Conservation (phyloP, 305 asterid genomes). For the Fraxinus albicans region DNA sequence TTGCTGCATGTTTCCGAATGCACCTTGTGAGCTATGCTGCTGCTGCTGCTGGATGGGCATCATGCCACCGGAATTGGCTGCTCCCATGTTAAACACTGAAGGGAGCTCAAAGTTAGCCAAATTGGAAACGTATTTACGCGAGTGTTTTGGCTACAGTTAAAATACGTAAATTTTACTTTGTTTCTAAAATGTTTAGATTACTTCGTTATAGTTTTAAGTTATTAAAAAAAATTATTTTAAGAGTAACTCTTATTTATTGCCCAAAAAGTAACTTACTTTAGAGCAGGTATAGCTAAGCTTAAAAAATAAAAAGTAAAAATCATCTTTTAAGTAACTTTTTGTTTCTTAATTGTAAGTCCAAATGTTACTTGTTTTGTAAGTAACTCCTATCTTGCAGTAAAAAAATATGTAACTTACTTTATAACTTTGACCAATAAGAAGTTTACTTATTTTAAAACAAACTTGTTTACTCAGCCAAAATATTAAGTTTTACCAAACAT, state of each 20-base stretch:
- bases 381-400: neutral
- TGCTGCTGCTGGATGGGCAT: conserved; percentile 53
- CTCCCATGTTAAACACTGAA: conserved; percentile 87
- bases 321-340: neutral
- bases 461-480: neutral
- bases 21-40: conserved; percentile 40
- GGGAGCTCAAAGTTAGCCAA: conserved; percentile 4
- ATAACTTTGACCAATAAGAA: neutral
- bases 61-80: conserved; percentile 64
- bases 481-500: neutral
- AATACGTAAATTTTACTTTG: neutral
- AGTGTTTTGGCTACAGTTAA: neutral
- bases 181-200: neutral
- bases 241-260: neutral
- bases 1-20: conserved; percentile 81
- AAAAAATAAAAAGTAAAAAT: neutral
- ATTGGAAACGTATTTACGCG: neutral
- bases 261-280: neutral
- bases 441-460: neutral
- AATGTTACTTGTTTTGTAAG: neutral
- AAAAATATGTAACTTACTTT: neutral
- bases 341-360: neutral
- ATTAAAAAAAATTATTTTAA: neutral
- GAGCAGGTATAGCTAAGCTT: neutral
- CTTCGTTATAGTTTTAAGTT: neutral